A percentile compares a stretch with the other conserved stretches of the same genome.
phyloP scores from a whole-genome alignment of 2,329 filamentous ascomycete genomes.

The Amauroascus verrucosus region DNA sequence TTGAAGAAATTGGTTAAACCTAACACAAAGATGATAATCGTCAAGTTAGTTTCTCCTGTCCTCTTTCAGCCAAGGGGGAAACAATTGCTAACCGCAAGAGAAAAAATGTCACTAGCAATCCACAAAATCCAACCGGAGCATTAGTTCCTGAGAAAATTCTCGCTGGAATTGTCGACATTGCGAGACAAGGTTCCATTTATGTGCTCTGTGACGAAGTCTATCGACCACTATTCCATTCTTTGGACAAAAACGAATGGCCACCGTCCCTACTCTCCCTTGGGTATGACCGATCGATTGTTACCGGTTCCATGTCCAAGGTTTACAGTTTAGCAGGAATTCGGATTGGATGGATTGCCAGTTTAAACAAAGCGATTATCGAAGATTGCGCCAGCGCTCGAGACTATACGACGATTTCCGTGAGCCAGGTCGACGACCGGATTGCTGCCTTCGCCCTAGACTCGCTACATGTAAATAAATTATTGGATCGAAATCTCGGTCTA shows the following conservation, averaged over 20 bases:
- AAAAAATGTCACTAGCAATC: conserved; percentile 46
- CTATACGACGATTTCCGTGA: conserved; percentile 80
- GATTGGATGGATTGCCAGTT: conserved; percentile 70
- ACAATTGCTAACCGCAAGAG: neutral
- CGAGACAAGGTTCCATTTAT: conserved; percentile 51
- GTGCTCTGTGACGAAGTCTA: conserved; percentile 76
- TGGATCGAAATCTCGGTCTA: conserved; percentile 54
- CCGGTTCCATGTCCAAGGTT: conserved; percentile 74
- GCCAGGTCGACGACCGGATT: conserved; percentile 66
- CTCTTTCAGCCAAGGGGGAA: neutral
- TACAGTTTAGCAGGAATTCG: conserved; percentile 74
- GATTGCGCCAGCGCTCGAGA: conserved; percentile 56
- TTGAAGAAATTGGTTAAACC: conserved; percentile 51
- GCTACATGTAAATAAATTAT: conserved; percentile 52
- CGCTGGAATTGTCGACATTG: conserved; percentile 52
- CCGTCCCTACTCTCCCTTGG: conserved; percentile 61
- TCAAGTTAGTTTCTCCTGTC: conserved; percentile 38
- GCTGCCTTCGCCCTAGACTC: conserved; percentile 63
- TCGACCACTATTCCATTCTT: conserved; percentile 65
- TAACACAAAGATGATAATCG: conserved; percentile 48
- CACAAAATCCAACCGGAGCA: conserved; percentile 71
- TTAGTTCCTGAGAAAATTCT: conserved; percentile 56
- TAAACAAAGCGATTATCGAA: conserved; percentile 52
- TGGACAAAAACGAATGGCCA: conserved; percentile 42
- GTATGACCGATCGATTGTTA: conserved; percentile 61